Evolutionary conservation across 1,284 basidiomycete species (phyloP), one percentile per base, ranked within the genome.

Genomic region (Ganoderma sinense): DNA sequence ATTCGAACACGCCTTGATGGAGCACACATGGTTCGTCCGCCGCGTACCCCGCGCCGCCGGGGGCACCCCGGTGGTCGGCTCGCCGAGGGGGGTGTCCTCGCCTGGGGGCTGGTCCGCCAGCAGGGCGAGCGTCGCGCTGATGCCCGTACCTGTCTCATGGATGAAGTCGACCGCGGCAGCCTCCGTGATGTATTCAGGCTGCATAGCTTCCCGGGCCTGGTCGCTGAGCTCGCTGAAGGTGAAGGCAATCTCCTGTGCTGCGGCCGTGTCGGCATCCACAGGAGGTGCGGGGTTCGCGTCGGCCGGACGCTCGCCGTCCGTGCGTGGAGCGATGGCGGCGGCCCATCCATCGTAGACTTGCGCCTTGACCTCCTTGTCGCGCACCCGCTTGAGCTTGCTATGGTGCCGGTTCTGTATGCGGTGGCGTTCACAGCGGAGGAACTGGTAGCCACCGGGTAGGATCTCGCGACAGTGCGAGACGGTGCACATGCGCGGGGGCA

Each of bases 381-480:
- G 77, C 7, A 83, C 82, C 8, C 86, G 82, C 75, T 88, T 88
- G 65, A 88, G 80, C 71, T 84, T 83, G 72, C 84, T 85, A 70
- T 88, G 87, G 70, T 85, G 82, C 56, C 87, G 80, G 71, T 88
- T 88, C 77, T 88, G 87, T 40, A 85, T 73, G 3, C 87, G 82
- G 69, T 89, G 87, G 65, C 84, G 83, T 71, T 88, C 87, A 76
- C 87, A 89, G 31, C 86, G 84, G 56, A 86, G 85, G 78, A 80
- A 88, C 39, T 81, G 78, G 75, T 88, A 87, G 51, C 80, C 76
- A 0, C 82, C 81, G 0, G 86, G 84, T 1, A 88, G 81, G 56
- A 88, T 79, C 64, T 82, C 82, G 72, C 87, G 86, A 69, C 88
- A 88, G 71, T 88, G 87, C 45, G 86, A 88, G 26, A 89, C 87